Percentiles rank a stretch among this genome's conserved stretches.
Conservation (phyloP, 176 grass and related monocot species). For the Juncus effusus region DNA sequence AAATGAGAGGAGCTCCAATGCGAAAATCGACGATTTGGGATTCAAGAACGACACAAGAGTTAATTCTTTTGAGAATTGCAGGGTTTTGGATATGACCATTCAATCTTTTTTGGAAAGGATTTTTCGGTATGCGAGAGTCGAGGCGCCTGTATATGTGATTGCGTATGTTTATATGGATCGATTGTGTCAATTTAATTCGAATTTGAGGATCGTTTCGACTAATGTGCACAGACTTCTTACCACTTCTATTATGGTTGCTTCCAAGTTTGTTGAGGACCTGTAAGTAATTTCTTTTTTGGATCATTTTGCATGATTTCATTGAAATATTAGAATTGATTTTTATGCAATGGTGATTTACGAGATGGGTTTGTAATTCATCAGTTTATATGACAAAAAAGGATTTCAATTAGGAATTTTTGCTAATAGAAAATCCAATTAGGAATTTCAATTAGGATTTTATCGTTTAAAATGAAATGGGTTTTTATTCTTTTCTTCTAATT, state of each 20-base stretch:
- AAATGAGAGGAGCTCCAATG: slow-evolving; percentile 42
- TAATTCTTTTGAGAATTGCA: slow-evolving; percentile 45
- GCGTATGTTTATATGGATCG: slow-evolving; percentile 94
- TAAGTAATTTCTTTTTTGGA: neutral
- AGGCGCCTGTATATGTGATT: slow-evolving; percentile 75
- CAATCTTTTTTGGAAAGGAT: slow-evolving; percentile 65
- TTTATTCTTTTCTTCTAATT: too few relatives aligned
- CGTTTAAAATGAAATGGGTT: too few relatives aligned
- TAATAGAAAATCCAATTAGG: too few relatives aligned
- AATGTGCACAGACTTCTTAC: slow-evolving; percentile 87
- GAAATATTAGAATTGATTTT: neutral
- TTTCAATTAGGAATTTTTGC: too few relatives aligned
- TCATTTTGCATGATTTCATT: neutral
- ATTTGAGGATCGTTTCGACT: slow-evolving; percentile 37
- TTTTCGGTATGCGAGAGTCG: slow-evolving; percentile 52
- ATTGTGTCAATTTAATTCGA: slow-evolving; percentile 42
- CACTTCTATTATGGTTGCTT: slow-evolving; percentile 63
- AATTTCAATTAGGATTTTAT: too few relatives aligned
- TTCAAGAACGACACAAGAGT: slow-evolving; percentile 12
- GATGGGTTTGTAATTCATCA: too few relatives aligned
- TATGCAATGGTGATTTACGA: neutral
- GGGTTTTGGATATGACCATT: slow-evolving; percentile 64
- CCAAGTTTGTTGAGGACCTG: slow-evolving; percentile 89
- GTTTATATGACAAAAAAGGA: too few relatives aligned
- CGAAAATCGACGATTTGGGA: neutral